Evolutionary conservation across 257 asterid species (phyloP).

Genomic region (Striga asiatica): DNA sequence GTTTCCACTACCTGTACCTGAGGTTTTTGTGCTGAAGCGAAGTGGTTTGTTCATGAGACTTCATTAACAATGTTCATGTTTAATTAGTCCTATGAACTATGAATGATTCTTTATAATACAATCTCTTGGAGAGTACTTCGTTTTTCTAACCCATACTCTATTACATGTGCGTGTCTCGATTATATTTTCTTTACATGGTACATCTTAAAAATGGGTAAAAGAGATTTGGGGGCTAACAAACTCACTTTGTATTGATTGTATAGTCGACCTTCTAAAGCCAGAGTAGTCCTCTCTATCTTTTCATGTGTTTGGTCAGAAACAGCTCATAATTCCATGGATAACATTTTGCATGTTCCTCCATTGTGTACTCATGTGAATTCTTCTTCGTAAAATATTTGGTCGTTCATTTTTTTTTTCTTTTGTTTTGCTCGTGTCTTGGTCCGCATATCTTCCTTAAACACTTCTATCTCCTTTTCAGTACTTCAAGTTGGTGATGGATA

Average conservation of each 20-base stretch:
- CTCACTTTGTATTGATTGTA: neutral
- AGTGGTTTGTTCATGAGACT: too few species aligned
- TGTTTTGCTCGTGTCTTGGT: neutral
- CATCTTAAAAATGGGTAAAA: neutral
- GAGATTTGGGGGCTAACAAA: neutral
- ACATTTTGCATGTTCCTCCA: neutral
- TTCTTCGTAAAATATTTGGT: too few species aligned
- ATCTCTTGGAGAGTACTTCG: too few species aligned
- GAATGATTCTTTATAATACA: too few species aligned
- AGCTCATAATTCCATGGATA: neutral
- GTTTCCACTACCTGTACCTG: too few species aligned
- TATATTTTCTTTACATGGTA: neutral
- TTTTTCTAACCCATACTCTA: too few species aligned
- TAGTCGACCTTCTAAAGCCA: neutral
- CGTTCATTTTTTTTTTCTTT: neutral
- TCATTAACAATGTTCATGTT: too few species aligned
- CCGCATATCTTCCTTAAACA: too few species aligned
- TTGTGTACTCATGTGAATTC: too few species aligned
- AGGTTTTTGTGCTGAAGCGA: too few species aligned
- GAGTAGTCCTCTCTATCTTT: neutral
- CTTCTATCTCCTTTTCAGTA: constrained; percentile 30
- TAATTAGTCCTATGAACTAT: too few species aligned
- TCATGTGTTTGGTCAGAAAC: neutral
- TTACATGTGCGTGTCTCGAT: neutral
- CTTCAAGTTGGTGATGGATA: constrained; percentile 40